Evolutionary conservation across 1,284 basidiomycete species (phyloP), one percentile per base, ranked within the genome.

Genomic region (Mixia osmundae): DNA sequence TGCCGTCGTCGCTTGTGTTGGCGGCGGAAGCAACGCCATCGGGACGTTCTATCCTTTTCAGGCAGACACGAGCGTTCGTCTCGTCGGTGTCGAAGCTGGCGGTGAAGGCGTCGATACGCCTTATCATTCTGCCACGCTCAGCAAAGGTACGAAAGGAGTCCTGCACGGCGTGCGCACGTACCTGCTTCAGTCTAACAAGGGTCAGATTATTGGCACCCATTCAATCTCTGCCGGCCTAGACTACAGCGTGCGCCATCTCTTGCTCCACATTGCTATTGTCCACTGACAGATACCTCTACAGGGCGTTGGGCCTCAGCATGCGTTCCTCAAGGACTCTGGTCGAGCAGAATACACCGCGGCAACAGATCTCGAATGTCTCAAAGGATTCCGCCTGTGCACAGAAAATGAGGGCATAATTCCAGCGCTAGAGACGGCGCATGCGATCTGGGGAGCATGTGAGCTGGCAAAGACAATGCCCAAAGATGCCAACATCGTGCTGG

Each of bases 361-460:
- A 7, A 94, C 80, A 2, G 91, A 97, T 52, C 76, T 87, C 52
- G 67, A 99, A 53, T 85, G 83, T 3, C 63, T 97, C 24, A 66
- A 78, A 28, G 91, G 83, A 0, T 97, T 99, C 68, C 67, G 82
- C 46, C 65, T 82, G 58, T 67, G 74, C 50, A 91, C 83, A 0
- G 78, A 97, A 57, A 58, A 72, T 18, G 91, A 97, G 61, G 91
- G 91, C 23, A 97, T 99, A 53, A 95, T 99, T 51, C 91, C 89
- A 21, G 83, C 91, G 16, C 63, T 99, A 40, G 91, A 97, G 58
- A 87, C 83, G 2, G 73, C 79, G 16, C 91, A 99, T 58, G 91
- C 85, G 9, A 68, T 97, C 50, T 95, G 85, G 82, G 73, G 75
- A 32, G 82, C 76, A 18, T 67, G 91, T 36, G 65, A 76, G 36